Conservation (phyloP, 257 asterid species). For the Fraxinus excelsior region DNA sequence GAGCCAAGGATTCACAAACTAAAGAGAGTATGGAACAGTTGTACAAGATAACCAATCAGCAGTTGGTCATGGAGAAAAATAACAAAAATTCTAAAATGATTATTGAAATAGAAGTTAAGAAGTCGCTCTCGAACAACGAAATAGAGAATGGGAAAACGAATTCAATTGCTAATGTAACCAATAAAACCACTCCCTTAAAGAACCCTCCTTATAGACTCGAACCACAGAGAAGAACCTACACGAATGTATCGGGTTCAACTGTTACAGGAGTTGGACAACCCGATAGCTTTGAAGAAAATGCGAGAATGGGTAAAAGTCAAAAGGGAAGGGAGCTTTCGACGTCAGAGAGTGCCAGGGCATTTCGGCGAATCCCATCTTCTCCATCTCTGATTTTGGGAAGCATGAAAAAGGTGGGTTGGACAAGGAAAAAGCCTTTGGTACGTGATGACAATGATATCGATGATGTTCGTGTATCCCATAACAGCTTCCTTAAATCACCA, state of each 20-base stretch:
- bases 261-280: slow-evolving; percentile 39
- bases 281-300: slow-evolving; percentile 44
- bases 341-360: slow-evolving; percentile 78
- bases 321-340: slow-evolving; percentile 58
- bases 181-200: slow-evolving; percentile 35
- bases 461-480: slow-evolving; percentile 36
- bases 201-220: slow-evolving; percentile 63
- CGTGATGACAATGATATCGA: slow-evolving; percentile 53
- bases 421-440: slow-evolving; percentile 71
- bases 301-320: slow-evolving; percentile 39
- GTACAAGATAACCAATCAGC: slow-evolving; percentile 30
- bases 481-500: slow-evolving; percentile 70
- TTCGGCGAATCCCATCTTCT: slow-evolving; percentile 86
- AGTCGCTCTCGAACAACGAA: too few relatives aligned
- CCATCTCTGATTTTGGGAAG: slow-evolving; percentile 85
- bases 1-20: too few relatives aligned
- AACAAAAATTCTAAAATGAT: too few relatives aligned
- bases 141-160: slow-evolving; percentile 20
- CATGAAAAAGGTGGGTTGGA: slow-evolving; percentile 91
- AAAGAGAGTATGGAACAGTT: slow-evolving; percentile 18
- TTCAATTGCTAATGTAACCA: slow-evolving; percentile 24
- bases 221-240: slow-evolving; percentile 36
- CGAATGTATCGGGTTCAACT: slow-evolving; percentile 33
- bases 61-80: too few relatives aligned
- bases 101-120: too few relatives aligned